Base-by-base conservation (phyloP, 2,329 filamentous ascomycete species). In the Aspergillus persii region DNA sequence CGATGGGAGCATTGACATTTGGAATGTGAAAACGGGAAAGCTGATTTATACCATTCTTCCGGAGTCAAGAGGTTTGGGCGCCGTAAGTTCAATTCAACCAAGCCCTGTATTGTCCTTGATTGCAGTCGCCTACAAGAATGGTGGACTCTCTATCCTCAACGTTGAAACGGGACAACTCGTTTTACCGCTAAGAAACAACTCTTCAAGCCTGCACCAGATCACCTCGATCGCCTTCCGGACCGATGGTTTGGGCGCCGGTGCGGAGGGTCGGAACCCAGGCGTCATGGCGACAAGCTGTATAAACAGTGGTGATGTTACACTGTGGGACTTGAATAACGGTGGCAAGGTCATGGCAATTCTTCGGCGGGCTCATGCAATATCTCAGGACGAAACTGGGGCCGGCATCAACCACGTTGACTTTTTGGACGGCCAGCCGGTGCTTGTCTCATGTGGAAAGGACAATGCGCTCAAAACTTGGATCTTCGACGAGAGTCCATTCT, bases 401-500 rank as follows among this genome's bases (percentile, higher is more conserved):
- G 94, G 93, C 3, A 85, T 97, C 50, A 96, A 88, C 79, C 93
- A 90, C 71, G 80, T 96, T 23, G 91, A 97, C 68, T 99, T 99
- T 68, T 81, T 99, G 9, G 80, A 88, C 15, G 94, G 93, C 0
- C 96, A 99, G 73, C 90, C 92, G 4, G 89, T 98, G 2, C 84
- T 99, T 47, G 81, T 98, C 30, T 96, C 92, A 8, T 95, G 92
- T 64, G 96, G 95, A 4, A 83, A 90, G 51, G 95, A 99, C 74
- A 99, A 99, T 76, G 91, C 93, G 8, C 80, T 99, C 60, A 96
- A 94, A 73, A 93, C 92, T 4, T 97, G 94, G 94, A 95, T 98
- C 61, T 96, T 97, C 68, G 94, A 98, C 69, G 89, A 96, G 73
- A 89, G 88, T 0, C 93, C 94, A 0, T 96, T 96, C 73, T 95